A percentile compares a stretch with the other conserved stretches of the same genome.
phyloP scores from a whole-genome alignment of 139 green algal genomes.

The Coelastrella sp. region DNA sequence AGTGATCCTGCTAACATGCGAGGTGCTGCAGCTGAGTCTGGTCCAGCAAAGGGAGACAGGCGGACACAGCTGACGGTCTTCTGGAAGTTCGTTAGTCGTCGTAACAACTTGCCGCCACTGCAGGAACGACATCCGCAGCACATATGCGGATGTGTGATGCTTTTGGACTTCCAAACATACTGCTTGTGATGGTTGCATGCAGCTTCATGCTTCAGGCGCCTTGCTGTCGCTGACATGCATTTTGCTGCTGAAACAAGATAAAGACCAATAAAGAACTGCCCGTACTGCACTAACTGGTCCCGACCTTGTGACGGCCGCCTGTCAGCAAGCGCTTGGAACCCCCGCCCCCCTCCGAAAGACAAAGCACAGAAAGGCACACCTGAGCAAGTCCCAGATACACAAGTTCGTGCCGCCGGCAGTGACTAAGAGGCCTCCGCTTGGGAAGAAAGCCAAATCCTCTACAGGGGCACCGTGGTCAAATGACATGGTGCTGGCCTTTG shows the following conservation, averaged over 20 bases:
- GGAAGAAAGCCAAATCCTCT: constrained; percentile 88
- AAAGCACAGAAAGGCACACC: constrained; percentile 19
- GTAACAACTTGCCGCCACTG: constrained; percentile 81
- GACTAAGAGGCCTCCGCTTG: constrained; percentile 77
- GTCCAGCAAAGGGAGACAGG: constrained; percentile 69
- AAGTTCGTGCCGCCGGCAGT: constrained; percentile 84
- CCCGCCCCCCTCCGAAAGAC: too few relatives aligned
- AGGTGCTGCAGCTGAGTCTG: constrained; percentile 66
- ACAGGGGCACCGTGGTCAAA: constrained; percentile 88
- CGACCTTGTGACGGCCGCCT: too few relatives aligned
- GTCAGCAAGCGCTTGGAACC: too few relatives aligned
- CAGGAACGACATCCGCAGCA: constrained; percentile 8
- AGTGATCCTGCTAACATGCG: constrained; percentile 92
- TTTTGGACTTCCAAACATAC: too few relatives aligned
- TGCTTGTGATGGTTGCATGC: too few relatives aligned
- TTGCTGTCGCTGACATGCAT: too few relatives aligned
- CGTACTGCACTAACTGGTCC: too few relatives aligned
- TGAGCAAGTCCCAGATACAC: constrained; percentile 88
- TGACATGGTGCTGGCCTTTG: constrained; percentile 46
- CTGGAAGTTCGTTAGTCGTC: constrained; percentile 88
- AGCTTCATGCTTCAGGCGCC: too few relatives aligned
- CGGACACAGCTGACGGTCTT: constrained; percentile 93
- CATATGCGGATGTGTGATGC: too few relatives aligned
- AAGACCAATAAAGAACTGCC: too few relatives aligned
- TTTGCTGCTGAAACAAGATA: too few relatives aligned